Conservation (phyloP, 306 rosid species). For the Dalbergia oliveri region DNA sequence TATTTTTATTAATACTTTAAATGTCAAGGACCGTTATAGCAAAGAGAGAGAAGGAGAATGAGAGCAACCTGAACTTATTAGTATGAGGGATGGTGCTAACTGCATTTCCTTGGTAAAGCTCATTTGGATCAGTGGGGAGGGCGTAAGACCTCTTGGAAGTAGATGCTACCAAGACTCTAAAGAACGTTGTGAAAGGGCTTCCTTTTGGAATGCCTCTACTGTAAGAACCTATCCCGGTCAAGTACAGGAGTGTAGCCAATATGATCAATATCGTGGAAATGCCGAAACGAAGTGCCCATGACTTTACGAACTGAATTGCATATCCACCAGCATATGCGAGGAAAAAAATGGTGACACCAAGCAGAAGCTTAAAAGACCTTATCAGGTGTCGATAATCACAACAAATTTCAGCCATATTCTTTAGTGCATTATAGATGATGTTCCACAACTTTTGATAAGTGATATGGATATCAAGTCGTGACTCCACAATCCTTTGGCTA, state of each 20-base stretch:
- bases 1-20: too few relatives aligned
- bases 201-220: constrained; percentile 12
- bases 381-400: background rate
- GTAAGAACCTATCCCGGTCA: constrained; percentile 30
- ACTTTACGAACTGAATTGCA: constrained; percentile 29
- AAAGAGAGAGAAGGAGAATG: too few relatives aligned
- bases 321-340: constrained; percentile 27
- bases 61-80: constrained; percentile 29
- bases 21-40: too few relatives aligned
- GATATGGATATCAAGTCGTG: background rate
- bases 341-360: background rate
- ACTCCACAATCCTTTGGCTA: background rate
- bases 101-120: background rate
- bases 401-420: background rate
- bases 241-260: constrained; percentile 37
- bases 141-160: constrained; percentile 27
- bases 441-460: background rate
- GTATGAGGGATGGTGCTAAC: background rate
- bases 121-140: background rate
- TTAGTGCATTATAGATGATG: background rate
- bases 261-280: constrained; percentile 24
- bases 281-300: constrained; percentile 44
- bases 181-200: constrained; percentile 39
- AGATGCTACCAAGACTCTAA: constrained; percentile 45
- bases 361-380: background rate